Evolutionary conservation across 2,329 filamentous ascomycete species (phyloP).

Genomic region (Elsinoe necatrix): DNA sequence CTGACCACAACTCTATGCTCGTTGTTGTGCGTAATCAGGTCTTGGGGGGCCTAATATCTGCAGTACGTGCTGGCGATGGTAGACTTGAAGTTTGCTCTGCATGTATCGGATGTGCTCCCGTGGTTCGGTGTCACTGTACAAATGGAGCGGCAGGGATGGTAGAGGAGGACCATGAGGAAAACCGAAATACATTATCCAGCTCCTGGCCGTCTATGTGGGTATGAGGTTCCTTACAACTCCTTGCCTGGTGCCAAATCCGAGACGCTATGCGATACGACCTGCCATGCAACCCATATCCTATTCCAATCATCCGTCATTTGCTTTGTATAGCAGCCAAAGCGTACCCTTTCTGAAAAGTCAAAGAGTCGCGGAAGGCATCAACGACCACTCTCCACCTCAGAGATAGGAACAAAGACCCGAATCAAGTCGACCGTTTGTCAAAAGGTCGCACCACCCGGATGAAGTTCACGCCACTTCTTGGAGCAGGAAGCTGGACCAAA

Average conservation of each 20-base stretch:
- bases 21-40: too few relatives aligned
- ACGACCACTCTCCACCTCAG: too few relatives aligned
- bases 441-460: background rate
- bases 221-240: background rate
- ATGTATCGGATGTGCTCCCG: background rate
- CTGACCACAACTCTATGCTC: background rate
- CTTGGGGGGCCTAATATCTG: background rate
- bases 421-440: background rate
- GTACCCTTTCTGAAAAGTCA: too few relatives aligned
- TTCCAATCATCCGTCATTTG: background rate
- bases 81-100: background rate
- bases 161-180: background rate
- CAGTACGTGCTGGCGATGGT: background rate
- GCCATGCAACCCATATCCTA: background rate
- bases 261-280: background rate
- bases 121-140: background rate
- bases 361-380: too few relatives aligned
- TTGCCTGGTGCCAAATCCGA: background rate
- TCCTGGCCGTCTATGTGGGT: constrained; percentile 5
- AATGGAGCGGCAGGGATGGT: background rate
- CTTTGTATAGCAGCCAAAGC: too few relatives aligned
- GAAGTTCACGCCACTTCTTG: constrained; percentile 50
- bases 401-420: background rate
- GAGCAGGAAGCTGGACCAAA: constrained; percentile 56
- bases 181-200: constrained; percentile 11